A percentile compares a stretch with the other conserved stretches of the same genome.
Conservation (phyloP, 495 filamentous ascomycete genomes). For the Xylaria grammica region DNA sequence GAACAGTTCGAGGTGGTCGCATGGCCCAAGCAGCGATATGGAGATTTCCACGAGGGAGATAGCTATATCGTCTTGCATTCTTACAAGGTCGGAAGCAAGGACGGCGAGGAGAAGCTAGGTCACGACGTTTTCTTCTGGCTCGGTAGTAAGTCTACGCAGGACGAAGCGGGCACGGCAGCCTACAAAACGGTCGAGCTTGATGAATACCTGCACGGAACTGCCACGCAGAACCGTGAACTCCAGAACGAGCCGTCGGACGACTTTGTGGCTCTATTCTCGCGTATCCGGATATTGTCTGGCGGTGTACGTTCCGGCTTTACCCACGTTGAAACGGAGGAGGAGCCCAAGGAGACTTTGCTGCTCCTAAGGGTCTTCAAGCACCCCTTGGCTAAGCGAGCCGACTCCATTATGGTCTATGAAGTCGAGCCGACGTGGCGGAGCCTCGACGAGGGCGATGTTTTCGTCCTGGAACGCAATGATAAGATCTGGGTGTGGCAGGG, state of each 20-base stretch:
- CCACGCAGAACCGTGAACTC: slow-evolving; percentile 64
- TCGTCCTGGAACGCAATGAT: slow-evolving; percentile 61
- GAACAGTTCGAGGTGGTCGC: slow-evolving; percentile 65
- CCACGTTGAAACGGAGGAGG: slow-evolving; percentile 55
- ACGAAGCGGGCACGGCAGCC: slow-evolving; percentile 67
- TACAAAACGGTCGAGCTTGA: slow-evolving; percentile 72
- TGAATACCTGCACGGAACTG: slow-evolving; percentile 63
- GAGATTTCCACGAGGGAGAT: slow-evolving; percentile 66
- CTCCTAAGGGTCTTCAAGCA: slow-evolving; percentile 65
- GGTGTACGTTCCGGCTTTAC: slow-evolving; percentile 64
- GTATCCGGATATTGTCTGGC: slow-evolving; percentile 58
- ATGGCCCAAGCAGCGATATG: slow-evolving; percentile 58
- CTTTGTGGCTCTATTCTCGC: slow-evolving; percentile 62
- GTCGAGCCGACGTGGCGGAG: slow-evolving; percentile 65
- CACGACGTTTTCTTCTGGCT: slow-evolving; percentile 69
- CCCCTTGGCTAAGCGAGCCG: slow-evolving; percentile 45
- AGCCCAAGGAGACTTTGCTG: slow-evolving; percentile 49
- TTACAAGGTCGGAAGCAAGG: slow-evolving; percentile 52
- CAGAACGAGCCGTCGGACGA: slow-evolving; percentile 61
- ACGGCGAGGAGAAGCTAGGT: slow-evolving; percentile 49
- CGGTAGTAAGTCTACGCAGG: slow-evolving; percentile 62
- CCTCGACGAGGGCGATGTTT: slow-evolving; percentile 66
- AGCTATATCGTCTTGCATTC: slow-evolving; percentile 66
- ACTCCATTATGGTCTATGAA: slow-evolving; percentile 62
- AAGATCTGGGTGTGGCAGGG: slow-evolving; percentile 73